Base-by-base conservation (phyloP, 1,284 basidiomycete species). In the Taiwanofungus camphoratus region DNA sequence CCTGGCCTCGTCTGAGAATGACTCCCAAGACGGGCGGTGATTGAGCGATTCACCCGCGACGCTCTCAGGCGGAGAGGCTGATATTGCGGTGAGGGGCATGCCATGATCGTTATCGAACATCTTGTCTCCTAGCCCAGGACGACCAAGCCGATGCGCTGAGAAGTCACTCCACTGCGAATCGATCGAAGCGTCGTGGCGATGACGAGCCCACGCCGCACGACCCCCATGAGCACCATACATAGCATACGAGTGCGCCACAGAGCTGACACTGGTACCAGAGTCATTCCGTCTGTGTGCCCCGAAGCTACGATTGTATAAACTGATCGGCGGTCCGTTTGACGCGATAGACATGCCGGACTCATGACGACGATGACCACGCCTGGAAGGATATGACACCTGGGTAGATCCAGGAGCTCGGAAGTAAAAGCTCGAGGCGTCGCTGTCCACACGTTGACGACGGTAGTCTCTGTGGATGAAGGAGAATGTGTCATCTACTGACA, bases 61-160 rank as follows among this genome's bases (percentile, higher is more conserved):
- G 41, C 71, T 73, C 27, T 71, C 71, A 11, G 71, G 58, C 2
- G 85, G 83, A 0, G 83, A 87, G 0, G 76, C 85, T 0, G 80
- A 76, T 51, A 90, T 89, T 0, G 83, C 69, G 0, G 71, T 60
- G 19, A 90, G 68, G 0, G 82, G 76, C 42, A 75, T 70, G 3
- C 73, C 74, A 32, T 69, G 71, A 36, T 82, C 79, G 5, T 64
- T 67, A 21, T 84, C 77, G 54, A 92, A 88, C 89, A 92, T 92
- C 70, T 91, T 87, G 57, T 92, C 89, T 0, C 89, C 87, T 2
- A 92, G 62, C 2, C 81, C 87, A 2, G 88, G 89, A 16, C 88
- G 73, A 3, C 71, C 79, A 2, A 87, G 59, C 9, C 73, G 70
- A 48, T 69, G 63, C 2, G 66, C 70, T 2, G 82, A 82, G 49